These are phyloP conservation scores for Solanum tarijense DNA, from an alignment of 257 asterid species.

Conservation along the genomic window DNA sequence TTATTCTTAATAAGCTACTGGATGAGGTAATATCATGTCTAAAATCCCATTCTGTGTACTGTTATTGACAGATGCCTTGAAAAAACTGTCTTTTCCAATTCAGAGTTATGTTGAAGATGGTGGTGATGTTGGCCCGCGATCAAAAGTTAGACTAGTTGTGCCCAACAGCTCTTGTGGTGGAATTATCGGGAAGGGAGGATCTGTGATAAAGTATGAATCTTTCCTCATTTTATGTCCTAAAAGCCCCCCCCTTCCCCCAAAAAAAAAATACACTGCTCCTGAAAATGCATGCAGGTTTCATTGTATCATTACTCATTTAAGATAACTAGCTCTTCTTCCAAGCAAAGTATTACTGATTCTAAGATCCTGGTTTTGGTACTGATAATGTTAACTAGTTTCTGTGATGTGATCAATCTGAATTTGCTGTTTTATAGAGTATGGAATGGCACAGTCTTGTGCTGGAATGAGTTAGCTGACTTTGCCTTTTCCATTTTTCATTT, in stretches of 20 bases:
- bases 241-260: not conserved
- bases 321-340: not conserved
- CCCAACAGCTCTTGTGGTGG: constrained; percentile 99
- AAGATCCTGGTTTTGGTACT: not conserved
- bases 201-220: constrained; percentile 56
- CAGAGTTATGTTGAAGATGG: constrained; percentile 81
- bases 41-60: not conserved
- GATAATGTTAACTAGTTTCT: not conserved
- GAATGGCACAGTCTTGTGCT: not conserved
- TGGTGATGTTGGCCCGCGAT: constrained; percentile 47
- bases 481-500: not conserved
- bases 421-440: not conserved
- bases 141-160: constrained; percentile 73
- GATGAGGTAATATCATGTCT: constrained; percentile 51
- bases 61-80: not conserved
- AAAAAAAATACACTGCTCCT: not conserved
- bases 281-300: not conserved
- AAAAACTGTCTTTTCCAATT: not conserved
- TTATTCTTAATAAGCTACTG: constrained; percentile 57
- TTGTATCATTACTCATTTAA: not conserved
- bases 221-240: not conserved
- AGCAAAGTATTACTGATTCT: not conserved
- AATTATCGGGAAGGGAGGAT: constrained; percentile 95
- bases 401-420: not conserved
- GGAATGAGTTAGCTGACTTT: not conserved